Evolutionary conservation across 2,329 filamentous ascomycete species (phyloP), one percentile per base, ranked within the genome.

Genomic region (Venturia effusa): DNA sequence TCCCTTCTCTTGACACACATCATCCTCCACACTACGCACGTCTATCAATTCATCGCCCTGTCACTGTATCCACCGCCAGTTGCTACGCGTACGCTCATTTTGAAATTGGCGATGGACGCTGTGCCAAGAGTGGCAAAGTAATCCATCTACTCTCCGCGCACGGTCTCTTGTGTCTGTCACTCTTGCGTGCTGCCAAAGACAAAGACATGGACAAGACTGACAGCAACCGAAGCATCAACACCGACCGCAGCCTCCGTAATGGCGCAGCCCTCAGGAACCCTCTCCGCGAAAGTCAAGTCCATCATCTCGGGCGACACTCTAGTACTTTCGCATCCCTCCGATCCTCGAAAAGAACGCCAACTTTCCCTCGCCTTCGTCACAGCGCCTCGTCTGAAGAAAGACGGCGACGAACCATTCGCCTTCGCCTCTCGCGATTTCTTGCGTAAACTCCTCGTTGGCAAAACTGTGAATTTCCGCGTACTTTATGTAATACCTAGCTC

Each of bases 381-480:
- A 65, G 92, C 92, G 61, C 94, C 94, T 3, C 87, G 92, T 73
- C 75, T 97, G 74, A 88, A 83, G 78, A 88, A 91, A 76, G 92
- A 97, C 70, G 92, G 90, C 65, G 93, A 97, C 72, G 92, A 97
- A 83, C 87, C 88, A 43, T 95, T 89, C 73, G 92, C 90, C 65
- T 99, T 97, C 77, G 88, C 94, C 77, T 96, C 94, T 66, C 90
- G 94, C 73, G 94, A 99, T 77, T 94, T 89, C 74, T 84, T 99
- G 66, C 89, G 94, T 71, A 87, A 88, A 68, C 81, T 92, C 61
- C 83, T 88, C 48, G 88, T 97, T 64, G 93, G 93, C 73, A 96
- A 96, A 76, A 83, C 87, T 34, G 82, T 99, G 67, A 87, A 92
- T 70, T 96, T 93, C 80, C 85, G 86, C 66, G 82, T 96, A 54